phyloP scores from a whole-genome alignment of 331 rosid species.

The Quercus phellos region DNA sequence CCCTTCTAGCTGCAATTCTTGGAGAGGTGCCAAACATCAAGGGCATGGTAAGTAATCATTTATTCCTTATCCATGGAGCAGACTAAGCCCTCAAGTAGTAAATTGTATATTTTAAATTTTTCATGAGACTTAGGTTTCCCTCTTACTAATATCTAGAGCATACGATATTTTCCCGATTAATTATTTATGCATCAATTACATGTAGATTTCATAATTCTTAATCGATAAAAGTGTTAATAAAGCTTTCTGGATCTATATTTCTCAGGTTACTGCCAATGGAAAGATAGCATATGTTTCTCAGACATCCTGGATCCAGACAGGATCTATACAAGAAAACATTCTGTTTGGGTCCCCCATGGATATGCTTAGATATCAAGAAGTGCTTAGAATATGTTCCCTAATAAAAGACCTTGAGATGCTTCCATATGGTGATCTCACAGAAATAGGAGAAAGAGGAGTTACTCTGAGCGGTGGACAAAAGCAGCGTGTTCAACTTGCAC shows the following conservation, averaged over 20 bases:
- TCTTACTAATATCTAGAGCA: too few species aligned
- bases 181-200: too few species aligned
- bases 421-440: neutral
- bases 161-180: too few species aligned
- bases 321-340: neutral
- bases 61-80: neutral
- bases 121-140: neutral
- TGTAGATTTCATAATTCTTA: too few species aligned
- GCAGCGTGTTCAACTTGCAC: neutral
- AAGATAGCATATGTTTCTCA: slow-evolving; percentile 7
- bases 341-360: neutral
- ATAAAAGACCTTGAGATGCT: neutral
- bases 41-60: neutral
- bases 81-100: neutral
- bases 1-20: neutral
- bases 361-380: neutral
- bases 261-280: neutral
- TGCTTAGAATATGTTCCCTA: neutral
- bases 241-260: neutral
- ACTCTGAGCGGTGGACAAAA: neutral
- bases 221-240: neutral
- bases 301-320: neutral
- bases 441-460: slow-evolving; percentile 10
- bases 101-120: neutral
- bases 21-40: neutral